Conservation (phyloP, 495 filamentous ascomycete species). For the Penicillium pulvis region DNA sequence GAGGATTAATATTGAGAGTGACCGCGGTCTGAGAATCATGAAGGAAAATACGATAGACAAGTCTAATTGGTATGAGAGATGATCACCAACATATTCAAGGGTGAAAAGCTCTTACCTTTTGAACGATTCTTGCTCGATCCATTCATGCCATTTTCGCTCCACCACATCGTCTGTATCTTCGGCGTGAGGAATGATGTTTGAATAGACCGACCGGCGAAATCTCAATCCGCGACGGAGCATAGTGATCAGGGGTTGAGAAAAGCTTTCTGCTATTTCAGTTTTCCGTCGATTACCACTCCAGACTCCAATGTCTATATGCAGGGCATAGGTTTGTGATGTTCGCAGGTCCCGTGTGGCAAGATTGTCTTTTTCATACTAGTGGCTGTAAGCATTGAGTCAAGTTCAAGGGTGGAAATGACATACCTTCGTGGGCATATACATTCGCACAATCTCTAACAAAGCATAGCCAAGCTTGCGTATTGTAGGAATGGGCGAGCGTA, state of each 20-base stretch:
- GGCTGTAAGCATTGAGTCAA: not conserved
- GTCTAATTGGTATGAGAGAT: constrained; percentile 31
- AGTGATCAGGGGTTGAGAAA: constrained; percentile 52
- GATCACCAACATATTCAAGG: not conserved
- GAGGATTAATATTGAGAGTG: constrained; percentile 54
- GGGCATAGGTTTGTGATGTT: constrained; percentile 55
- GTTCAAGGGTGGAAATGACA: not conserved
- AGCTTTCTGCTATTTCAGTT: constrained; percentile 69
- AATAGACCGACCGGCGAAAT: constrained; percentile 45
- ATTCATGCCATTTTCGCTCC: constrained; percentile 59
- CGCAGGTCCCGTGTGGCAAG: constrained; percentile 54
- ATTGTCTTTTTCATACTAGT: constrained; percentile 59
- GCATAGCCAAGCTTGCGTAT: constrained; percentile 65
- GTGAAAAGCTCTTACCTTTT: constrained; percentile 40
- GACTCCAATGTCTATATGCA: constrained; percentile 59
- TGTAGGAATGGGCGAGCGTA: constrained; percentile 54
- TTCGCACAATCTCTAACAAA: constrained; percentile 59
- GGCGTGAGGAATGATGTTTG: constrained; percentile 39
- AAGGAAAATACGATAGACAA: constrained; percentile 58
- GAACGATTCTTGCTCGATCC: constrained; percentile 58
- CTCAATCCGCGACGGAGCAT: constrained; percentile 45
- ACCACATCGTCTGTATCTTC: constrained; percentile 50
- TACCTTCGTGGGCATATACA: constrained; percentile 51
- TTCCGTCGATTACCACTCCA: constrained; percentile 70
- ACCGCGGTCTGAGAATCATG: constrained; percentile 62